Evolutionary conservation across 345 rosid genomes (phyloP), one percentile per base, ranked within the genome.

Genomic region (Lumnitzera racemosa): DNA sequence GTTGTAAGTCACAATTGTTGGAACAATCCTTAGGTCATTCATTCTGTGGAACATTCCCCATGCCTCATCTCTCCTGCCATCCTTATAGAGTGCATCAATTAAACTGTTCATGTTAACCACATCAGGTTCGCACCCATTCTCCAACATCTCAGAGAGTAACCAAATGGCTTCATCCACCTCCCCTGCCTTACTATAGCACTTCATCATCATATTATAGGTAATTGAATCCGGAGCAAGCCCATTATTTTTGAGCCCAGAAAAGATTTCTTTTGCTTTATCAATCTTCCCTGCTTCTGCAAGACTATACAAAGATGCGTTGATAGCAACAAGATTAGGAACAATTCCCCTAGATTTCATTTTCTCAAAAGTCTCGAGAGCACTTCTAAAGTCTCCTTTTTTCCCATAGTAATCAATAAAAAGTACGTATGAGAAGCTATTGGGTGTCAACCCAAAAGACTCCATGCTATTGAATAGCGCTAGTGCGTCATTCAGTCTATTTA

Each of bases 201-300:
- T 92, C 89, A 92, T 89, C 96, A 89, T 89, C 94, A 87, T 87
- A 84, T 87, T 89, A 81, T 92, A 92, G 15, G 94, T 85, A 52
- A 89, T 83, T 56, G 94, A 81, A 80, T 92, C 96, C 24, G 94
- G 86, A 13, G 72, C 70, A 49, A 92, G 73, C 24, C 96, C 96
- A 13, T 70, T 74, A 31, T 68, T 73, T 72, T 77, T 87, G 51
- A 92, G 79, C 24, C 81, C 80, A 46, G 72, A 67, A 67, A 87
- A 92, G 58, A 92, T 76, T 59, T 74, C 80, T 62, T 87, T 84
- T 1, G 96, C 98, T 77, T 92, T 88, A 36, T 67, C 61, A 58
- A 82, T 77, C 77, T 67, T 77, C 62, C 96, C 94, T 11, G 49
- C 80, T 68, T 80, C 77, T 57, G 90, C 94, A 63, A 89, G 81